Evolutionary conservation across 768 basidiomycete species (phyloP), one percentile per base, ranked within the genome.

Genomic region (Calocybe cyanea): DNA sequence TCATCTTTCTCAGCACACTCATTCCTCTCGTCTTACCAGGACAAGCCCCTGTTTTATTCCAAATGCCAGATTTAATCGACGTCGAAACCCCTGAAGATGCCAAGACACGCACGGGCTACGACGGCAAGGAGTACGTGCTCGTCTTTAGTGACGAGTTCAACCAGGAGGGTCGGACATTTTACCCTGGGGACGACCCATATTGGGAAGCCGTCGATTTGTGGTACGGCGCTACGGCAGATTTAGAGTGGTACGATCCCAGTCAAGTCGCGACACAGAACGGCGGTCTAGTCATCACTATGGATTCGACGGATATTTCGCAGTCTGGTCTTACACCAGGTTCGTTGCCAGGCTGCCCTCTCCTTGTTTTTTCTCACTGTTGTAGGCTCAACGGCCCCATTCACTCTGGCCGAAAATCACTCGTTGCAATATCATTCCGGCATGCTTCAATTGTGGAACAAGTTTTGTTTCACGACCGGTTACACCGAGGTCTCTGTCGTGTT

Each of bases 371-470:
- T n/a, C 7, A n/a, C 13, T 6, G 7, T 35, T 14, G n/a, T 7
- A 68, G 69, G 65, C 28, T 74, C 72, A 1, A 73, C 73, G 0
- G 74, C 74, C 0, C 73, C 74, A 0, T 74, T 77, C 46, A 72
- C 70, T 0, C 14, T 48, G 4, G 67, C 52, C 0, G 55, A 70
- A 17, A 77, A 82, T 53, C 81, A 92, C 59, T 68, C 68, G 4
- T 71, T 87, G 48, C 68, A 68, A 31, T 92, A 83, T 57, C 69
- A 78, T 53, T 81, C 70, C 58, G 89, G 83, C 4, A 90, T 92
- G 87, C 67, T 93, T 3, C 88, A 92, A 65, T 80, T 78, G 32
- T 93, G 91, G 90, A 92, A 92, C 66, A 90, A 92, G 71, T 82
- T 92, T 58, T 92, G 87, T 63, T 91, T 90, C 58, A 80, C 85